Evolutionary conservation across 169 alveolate species (phyloP).

Genomic region (Eimeria maxima): DNA sequence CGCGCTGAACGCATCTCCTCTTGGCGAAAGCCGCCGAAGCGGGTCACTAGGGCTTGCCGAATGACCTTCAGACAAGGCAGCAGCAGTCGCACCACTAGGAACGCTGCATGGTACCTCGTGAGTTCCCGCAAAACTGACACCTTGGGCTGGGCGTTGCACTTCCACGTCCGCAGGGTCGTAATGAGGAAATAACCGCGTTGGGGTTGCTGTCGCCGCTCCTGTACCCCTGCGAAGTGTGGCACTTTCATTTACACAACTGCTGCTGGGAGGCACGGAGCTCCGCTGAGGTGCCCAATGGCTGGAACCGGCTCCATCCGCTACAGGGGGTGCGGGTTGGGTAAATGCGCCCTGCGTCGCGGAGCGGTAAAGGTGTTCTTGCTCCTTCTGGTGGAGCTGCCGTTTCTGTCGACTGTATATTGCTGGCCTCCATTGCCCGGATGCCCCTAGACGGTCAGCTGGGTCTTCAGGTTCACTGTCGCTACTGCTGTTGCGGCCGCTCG

Average conservation of each 20-base stretch:
- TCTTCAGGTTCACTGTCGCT: conserved; percentile 59
- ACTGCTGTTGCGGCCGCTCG: conserved; percentile 52
- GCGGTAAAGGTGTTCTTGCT: conserved; percentile 20
- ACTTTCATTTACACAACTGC: neutral
- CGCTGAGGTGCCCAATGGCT: conserved; percentile 64
- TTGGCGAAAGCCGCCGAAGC: conserved; percentile 6
- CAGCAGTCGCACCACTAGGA: conserved; percentile 36
- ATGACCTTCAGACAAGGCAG: conserved; percentile 44
- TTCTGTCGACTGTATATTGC: conserved; percentile 27
- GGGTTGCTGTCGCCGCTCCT: conserved; percentile 63
- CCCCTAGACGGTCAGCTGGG: conserved; percentile 7
- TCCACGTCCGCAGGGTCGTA: conserved; percentile 41
- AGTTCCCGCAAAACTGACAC: conserved; percentile 4
- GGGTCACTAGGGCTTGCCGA: conserved; percentile 14
- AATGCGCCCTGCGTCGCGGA: conserved; percentile 2
- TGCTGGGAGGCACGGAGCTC: conserved; percentile 65
- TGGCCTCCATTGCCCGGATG: conserved; percentile 47
- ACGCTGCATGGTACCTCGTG: conserved; percentile 13
- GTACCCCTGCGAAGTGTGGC: conserved; percentile 18
- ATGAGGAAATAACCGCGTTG: conserved; percentile 62
- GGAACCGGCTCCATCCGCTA: neutral
- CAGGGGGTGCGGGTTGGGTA: neutral
- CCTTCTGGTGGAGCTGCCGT: conserved; percentile 21
- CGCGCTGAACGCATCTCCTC: conserved; percentile 18
- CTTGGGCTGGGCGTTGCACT: conserved; percentile 18